A percentile compares a stretch with the other conserved stretches of the same genome.
phyloP scores from a whole-genome alignment of 306 rosid genomes.

The Acacia crassicarpa region DNA sequence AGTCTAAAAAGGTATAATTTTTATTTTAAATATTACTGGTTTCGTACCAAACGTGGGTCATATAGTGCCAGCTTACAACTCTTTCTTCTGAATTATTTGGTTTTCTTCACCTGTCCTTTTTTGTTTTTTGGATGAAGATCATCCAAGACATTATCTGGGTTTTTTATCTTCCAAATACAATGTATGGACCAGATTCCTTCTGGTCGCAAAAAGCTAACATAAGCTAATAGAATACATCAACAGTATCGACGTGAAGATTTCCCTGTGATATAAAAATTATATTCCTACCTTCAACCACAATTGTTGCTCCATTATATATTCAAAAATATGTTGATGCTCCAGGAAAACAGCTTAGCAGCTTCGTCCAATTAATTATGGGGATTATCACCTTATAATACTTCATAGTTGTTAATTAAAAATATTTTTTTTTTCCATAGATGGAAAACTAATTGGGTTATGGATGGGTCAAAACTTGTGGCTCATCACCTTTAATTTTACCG shows the following conservation, averaged over 20 bases:
- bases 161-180: background rate
- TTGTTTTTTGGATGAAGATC: background rate
- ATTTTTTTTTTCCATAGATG: background rate
- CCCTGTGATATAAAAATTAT: constrained; percentile 1
- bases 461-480: constrained; percentile 34
- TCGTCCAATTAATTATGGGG: background rate
- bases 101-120: background rate
- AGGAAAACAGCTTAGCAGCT: constrained; percentile 14
- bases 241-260: constrained; percentile 22
- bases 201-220: background rate
- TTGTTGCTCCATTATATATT: background rate
- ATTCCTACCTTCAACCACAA: constrained; percentile 9
- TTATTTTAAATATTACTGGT: background rate
- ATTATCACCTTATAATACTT: background rate
- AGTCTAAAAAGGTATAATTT: background rate
- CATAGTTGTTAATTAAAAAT: background rate
- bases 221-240: background rate
- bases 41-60: background rate
- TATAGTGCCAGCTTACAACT: background rate
- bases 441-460: background rate
- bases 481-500: background rate
- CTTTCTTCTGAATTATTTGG: background rate
- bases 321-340: background rate
- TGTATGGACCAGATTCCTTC: background rate
- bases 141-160: background rate